A percentile compares a stretch with the other conserved stretches of the same genome.
phyloP scores from a whole-genome alignment of 2,329 filamentous ascomycete genomes.

The Cadophora malorum region DNA sequence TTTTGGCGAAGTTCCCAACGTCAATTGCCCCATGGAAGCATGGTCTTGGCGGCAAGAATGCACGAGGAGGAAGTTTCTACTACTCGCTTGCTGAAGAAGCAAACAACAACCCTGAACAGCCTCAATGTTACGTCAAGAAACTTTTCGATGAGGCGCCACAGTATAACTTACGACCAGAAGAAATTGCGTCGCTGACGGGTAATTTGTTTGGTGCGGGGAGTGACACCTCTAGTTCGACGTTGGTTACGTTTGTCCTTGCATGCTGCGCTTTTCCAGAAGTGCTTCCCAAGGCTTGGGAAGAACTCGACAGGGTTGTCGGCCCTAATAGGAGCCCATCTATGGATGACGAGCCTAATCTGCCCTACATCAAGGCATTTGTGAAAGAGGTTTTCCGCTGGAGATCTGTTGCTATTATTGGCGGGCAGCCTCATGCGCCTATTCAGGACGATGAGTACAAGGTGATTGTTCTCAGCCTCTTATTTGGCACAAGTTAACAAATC shows the following conservation, averaged over 20 bases:
- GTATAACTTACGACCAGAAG: slow-evolving; percentile 30
- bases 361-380: slow-evolving; percentile 53
- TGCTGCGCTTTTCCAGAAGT: slow-evolving; percentile 44
- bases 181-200: slow-evolving; percentile 42
- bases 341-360: slow-evolving; percentile 52
- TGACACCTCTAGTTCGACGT: slow-evolving; percentile 47
- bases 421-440: slow-evolving; percentile 60
- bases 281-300: slow-evolving; percentile 44
- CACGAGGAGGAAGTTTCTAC: slow-evolving; percentile 34
- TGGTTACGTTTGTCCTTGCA: slow-evolving; percentile 49
- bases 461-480: no score
- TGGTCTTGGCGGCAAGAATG: slow-evolving; percentile 31
- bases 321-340: slow-evolving; percentile 53
- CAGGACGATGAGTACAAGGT: slow-evolving; percentile 61
- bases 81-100: slow-evolving; percentile 37
- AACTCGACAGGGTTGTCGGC: slow-evolving; percentile 57
- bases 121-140: slow-evolving; percentile 36
- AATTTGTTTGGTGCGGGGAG: slow-evolving; percentile 51
- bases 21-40: slow-evolving; percentile 38
- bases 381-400: slow-evolving; percentile 55
- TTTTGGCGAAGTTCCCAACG: slow-evolving; percentile 36
- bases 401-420: slow-evolving; percentile 53
- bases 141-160: slow-evolving; percentile 37
- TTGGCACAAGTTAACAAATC: no score
- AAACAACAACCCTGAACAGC: slow-evolving; percentile 32